A percentile compares a stretch with the other conserved stretches of the same genome.
phyloP scores from a whole-genome alignment of 192 early-diverging fungal genomes.

The Backusella tuberculispora region DNA sequence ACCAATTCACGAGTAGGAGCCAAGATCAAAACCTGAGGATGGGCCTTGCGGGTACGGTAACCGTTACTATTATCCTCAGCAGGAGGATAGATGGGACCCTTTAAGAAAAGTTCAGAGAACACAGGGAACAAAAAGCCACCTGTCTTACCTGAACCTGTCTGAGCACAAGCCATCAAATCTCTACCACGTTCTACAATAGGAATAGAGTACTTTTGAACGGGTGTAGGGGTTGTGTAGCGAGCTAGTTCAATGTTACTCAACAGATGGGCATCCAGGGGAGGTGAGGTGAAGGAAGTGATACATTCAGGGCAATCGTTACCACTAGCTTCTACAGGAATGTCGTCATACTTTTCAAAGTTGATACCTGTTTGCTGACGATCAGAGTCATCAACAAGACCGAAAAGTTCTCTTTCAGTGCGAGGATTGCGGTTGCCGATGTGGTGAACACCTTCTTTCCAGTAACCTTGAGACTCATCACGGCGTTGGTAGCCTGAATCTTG shows the following conservation, averaged over 20 bases:
- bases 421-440: constrained; percentile 78
- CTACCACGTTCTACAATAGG: constrained; percentile 79
- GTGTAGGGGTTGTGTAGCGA: constrained; percentile 88
- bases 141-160: constrained; percentile 94
- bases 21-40: constrained; percentile 82
- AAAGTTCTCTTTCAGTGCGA: constrained; percentile 82
- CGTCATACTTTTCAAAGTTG: constrained; percentile 99
- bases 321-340: constrained; percentile 94
- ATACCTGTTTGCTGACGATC: constrained; percentile 88
- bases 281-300: constrained; percentile 58
- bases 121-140: constrained; percentile 98
- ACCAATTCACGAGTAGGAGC: constrained; percentile 97
- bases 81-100: constrained; percentile 64
- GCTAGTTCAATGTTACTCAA: constrained; percentile 89
- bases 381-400: constrained; percentile 70
- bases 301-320: constrained; percentile 71
- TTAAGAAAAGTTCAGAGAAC: constrained; percentile 87
- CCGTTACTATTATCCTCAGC: constrained; percentile 46
- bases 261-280: constrained; percentile 82
- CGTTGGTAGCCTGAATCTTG: constrained; percentile 48
- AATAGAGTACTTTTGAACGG: constrained; percentile 94
- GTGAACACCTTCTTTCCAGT: constrained; percentile 81
- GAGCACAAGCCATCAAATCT: constrained; percentile 99
- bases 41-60: constrained; percentile 70
- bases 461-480: constrained; percentile 52